Base-by-base conservation (phyloP, 2,329 filamentous ascomycete genomes). In the Diaporthe humulicola region DNA sequence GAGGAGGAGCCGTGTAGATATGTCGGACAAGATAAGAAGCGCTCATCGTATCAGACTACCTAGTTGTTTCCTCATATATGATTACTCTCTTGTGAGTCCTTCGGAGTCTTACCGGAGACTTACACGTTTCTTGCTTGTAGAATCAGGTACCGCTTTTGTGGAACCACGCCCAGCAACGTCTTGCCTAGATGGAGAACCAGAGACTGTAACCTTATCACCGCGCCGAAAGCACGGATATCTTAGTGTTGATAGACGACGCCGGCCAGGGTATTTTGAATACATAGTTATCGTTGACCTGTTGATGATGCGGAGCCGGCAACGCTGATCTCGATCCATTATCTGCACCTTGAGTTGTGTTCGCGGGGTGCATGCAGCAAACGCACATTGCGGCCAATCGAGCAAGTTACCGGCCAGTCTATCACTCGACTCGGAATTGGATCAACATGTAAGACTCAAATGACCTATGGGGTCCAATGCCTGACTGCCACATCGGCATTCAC, bases 381-480 rank as follows among this genome's bases (percentile, higher is more conserved):
- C 28, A 25, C 17, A 5, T 50, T 64, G 57, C 40, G 33, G 42
- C 70, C 38, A 36, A 61, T 66, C 19, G 28, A 73, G 17, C 61
- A 45, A 52, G 38, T 19, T 57, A 22, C 52, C 38, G 56, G 22
- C 8, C 58, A 6, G 17, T 50, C 15, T 22, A n/a, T 38, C 54
- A 36, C 45, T 54, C 28, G 56, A 72, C 2, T 28, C 70, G 40
- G 54, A 52, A 28, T 45, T 45, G 54, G n/a, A 61, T 56, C 42
- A 19, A 33, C 17, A 19, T 71, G 42, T 48, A 45, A 33, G 38
- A 22, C 38, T 10, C n/a, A 22, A 42, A 30, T 40, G 58, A 22
- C 58, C 58, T 61, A 61, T 61, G 12, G 58, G 15, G 3, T 61
- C 52, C 58, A 45, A 42, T 17, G 58, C 58, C 58, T 61, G 38